Percentiles rank a stretch among this genome's conserved stretches.
These are phyloP conservation scores for Xylaria curta DNA, from an alignment of 495 filamentous ascomycete genomes.

Conservation along the genomic window DNA sequence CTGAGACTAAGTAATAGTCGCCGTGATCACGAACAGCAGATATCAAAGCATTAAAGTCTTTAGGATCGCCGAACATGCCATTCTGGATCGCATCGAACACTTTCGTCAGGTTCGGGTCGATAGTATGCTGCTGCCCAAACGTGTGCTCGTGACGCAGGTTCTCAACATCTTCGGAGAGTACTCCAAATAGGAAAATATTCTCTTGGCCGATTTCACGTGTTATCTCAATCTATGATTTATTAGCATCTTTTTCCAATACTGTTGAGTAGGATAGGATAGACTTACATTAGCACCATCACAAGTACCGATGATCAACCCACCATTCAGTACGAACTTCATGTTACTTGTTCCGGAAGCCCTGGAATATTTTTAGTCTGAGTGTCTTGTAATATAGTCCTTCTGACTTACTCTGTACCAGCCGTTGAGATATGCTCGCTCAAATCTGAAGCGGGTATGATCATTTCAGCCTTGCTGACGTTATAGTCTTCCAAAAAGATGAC, in stretches of 20 bases:
- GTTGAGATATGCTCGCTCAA: constrained; percentile 99
- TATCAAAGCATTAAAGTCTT: constrained; percentile 78
- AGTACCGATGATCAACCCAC: constrained; percentile 95
- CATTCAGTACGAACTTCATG: constrained; percentile 99
- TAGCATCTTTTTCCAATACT: not conserved
- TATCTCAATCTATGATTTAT: constrained; percentile 79
- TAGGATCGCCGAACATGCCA: constrained; percentile 77
- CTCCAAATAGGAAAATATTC: constrained; percentile 99
- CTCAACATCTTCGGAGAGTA: constrained; percentile 95
- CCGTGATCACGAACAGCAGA: constrained; percentile 87
- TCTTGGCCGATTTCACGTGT: constrained; percentile 94
- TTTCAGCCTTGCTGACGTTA: constrained; percentile 98
- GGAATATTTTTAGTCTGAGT: constrained; percentile 20
- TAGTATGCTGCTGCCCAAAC: constrained; percentile 72
- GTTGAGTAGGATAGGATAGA: constrained; percentile 19
- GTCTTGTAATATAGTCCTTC: not conserved
- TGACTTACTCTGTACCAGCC: constrained; percentile 80
- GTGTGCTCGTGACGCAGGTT: constrained; percentile 91
- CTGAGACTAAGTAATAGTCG: constrained; percentile 96
- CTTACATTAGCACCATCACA: constrained; percentile 96
- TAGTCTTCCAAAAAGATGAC: constrained; percentile 98
- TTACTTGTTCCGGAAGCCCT: constrained; percentile 70
- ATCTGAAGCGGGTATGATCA: constrained; percentile 92
- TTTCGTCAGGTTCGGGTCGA: constrained; percentile 75
- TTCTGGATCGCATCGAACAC: constrained; percentile 85